Percentiles rank a stretch among this genome's conserved stretches.
phyloP scores from a whole-genome alignment of 768 basidiomycete genomes.

The Hypholoma fasciculare region DNA sequence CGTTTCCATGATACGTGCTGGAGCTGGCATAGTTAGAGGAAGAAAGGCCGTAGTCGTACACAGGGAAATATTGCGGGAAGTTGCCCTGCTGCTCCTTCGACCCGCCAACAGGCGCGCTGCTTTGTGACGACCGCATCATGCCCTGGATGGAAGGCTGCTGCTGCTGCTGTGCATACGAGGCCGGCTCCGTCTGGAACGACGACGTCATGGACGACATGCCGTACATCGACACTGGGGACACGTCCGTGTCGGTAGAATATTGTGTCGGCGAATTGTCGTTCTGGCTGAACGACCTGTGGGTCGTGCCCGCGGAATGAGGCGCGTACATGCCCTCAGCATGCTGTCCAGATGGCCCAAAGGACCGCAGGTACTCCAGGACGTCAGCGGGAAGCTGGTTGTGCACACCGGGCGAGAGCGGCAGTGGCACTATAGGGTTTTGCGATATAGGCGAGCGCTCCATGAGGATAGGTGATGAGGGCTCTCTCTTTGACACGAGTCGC shows the following conservation, averaged over 20 bases:
- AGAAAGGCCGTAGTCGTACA: constrained; percentile 64
- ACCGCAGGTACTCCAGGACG: constrained; percentile 68
- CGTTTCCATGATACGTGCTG: constrained; percentile 19
- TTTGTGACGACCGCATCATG: constrained; percentile 25
- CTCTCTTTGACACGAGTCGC: constrained; percentile 61
- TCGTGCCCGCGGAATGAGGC: constrained; percentile 6
- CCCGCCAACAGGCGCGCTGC: constrained; percentile 10
- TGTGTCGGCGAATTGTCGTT: constrained; percentile 14
- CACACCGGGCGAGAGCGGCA: constrained; percentile 55
- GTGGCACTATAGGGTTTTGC: constrained; percentile 69
- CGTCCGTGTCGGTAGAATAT: constrained; percentile 30
- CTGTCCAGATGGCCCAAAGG: constrained; percentile 40
- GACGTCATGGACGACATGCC: constrained; percentile 41
- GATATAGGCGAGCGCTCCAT: constrained; percentile 71
- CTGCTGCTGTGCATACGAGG: constrained; percentile 32
- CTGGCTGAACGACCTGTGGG: constrained; percentile 9
- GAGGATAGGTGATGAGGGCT: constrained; percentile 53
- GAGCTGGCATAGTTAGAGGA: constrained; percentile 15
- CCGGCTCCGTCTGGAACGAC: constrained; percentile 33
- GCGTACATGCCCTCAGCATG: constrained; percentile 19
- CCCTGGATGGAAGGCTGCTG: constrained; percentile 24
- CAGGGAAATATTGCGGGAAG: constrained; percentile 74
- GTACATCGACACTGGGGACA: constrained; percentile 47
- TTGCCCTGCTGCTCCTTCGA: constrained; percentile 13
- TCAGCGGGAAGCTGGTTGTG: constrained; percentile 56